These are phyloP conservation scores for Fusarium heterosporum DNA, from an alignment of 2,329 filamentous ascomycete species.

Conservation along the genomic window DNA sequence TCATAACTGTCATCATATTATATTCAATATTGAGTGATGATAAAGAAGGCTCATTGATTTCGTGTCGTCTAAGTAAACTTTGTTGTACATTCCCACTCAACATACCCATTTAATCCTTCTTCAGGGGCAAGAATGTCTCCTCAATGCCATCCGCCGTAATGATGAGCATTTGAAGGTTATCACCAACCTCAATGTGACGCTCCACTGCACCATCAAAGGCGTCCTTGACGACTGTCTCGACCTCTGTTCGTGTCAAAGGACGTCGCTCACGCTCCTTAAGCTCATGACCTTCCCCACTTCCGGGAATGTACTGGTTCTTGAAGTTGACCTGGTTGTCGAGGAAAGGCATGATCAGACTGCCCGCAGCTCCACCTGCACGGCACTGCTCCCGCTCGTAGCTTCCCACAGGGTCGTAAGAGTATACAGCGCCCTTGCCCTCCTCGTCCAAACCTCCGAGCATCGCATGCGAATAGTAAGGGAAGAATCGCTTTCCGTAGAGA, in stretches of 20 bases:
- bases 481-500: constrained; percentile 97
- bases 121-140: constrained; percentile 85
- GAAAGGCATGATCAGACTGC: constrained; percentile 98
- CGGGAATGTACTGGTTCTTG: constrained; percentile 97
- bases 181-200: constrained; percentile 98
- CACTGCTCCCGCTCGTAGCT: constrained; percentile 98
- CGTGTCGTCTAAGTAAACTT: constrained; percentile 40
- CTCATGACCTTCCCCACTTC: constrained; percentile 84
- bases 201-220: constrained; percentile 98
- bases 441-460: constrained; percentile 96
- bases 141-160: constrained; percentile 90
- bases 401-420: constrained; percentile 97
- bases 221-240: constrained; percentile 92
- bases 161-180: constrained; percentile 94
- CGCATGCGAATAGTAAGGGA: constrained; percentile 97
- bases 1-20: neutral
- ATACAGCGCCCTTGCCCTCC: constrained; percentile 91
- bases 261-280: constrained; percentile 77
- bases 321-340: constrained; percentile 99
- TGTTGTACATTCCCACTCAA: constrained; percentile 50
- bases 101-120: constrained; percentile 78
- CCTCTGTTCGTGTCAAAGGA: constrained; percentile 77
- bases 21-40: neutral
- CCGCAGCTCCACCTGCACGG: constrained; percentile 90
- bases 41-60: constrained; percentile 40